Conservation (phyloP, 1,284 basidiomycete genomes). For the Trichosporon asahii region DNA sequence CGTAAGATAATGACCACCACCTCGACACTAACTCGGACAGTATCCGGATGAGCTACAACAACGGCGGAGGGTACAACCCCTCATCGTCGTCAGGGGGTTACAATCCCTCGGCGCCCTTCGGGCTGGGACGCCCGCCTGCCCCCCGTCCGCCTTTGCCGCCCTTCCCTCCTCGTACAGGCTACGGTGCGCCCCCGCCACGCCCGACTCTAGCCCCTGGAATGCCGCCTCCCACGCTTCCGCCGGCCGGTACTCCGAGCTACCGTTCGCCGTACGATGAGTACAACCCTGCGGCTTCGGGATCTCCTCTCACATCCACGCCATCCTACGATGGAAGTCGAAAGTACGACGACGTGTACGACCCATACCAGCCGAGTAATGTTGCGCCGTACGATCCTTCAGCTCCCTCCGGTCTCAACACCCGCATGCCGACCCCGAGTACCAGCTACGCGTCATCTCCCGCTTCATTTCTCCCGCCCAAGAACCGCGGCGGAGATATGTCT, state of each 20-base stretch:
- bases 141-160: not conserved
- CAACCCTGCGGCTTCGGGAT: constrained; percentile 12
- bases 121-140: not conserved
- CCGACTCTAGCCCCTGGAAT: constrained; percentile 1
- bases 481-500: not conserved
- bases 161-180: not conserved
- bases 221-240: constrained; percentile 6
- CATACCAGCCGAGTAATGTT: constrained; percentile 34
- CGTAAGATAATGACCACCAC: not conserved
- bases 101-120: constrained; percentile 2
- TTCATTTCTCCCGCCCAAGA: constrained; percentile 3
- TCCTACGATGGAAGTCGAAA: constrained; percentile 17
- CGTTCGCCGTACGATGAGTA: constrained; percentile 25
- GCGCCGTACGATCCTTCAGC: constrained; percentile 31
- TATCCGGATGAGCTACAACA: not conserved
- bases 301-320: constrained; percentile 23
- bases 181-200: not conserved
- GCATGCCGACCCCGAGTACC: constrained; percentile 17
- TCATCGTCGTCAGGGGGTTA: not conserved
- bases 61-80: not conserved
- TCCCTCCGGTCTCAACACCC: constrained; percentile 18
- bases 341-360: constrained; percentile 42
- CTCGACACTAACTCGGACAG: not conserved
- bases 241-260: not conserved
- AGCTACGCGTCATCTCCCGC: constrained; percentile 14